Conservation (phyloP, 2,329 filamentous ascomycete species). For the Blastomyces gilchristii region DNA sequence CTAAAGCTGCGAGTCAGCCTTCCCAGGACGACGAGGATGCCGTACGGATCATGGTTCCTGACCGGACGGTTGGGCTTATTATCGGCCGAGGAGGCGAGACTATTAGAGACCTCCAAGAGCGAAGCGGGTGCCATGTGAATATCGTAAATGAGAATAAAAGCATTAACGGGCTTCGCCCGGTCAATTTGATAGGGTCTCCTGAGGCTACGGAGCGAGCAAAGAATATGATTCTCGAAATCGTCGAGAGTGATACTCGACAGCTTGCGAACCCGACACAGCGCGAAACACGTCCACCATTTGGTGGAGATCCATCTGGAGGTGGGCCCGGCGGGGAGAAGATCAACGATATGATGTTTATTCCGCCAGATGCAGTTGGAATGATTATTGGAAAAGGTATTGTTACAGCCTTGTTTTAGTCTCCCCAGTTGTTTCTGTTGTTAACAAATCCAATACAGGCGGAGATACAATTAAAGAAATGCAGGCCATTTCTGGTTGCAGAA, state of each 20-base stretch:
- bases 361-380: conserved; percentile 88
- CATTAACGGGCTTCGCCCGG: conserved; percentile 76
- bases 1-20: conserved; percentile 21
- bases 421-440: neutral
- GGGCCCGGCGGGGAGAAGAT: conserved; percentile 44
- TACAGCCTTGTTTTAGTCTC: neutral
- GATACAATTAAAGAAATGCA: conserved; percentile 95
- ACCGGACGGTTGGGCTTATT: conserved; percentile 83
- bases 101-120: conserved; percentile 82
- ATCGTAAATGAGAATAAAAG: conserved; percentile 91
- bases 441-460: conserved; percentile 44
- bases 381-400: conserved; percentile 71
- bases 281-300: conserved; percentile 19
- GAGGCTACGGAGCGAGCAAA: conserved; percentile 68
- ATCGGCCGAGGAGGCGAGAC: conserved; percentile 91
- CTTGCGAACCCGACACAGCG: conserved; percentile 13
- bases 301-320: conserved; percentile 17
- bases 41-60: conserved; percentile 88
- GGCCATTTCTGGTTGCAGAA: conserved; percentile 77
- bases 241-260: conserved; percentile 66
- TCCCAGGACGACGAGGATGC: conserved; percentile 69
- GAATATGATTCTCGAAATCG: conserved; percentile 84
- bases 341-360: conserved; percentile 74
- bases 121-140: conserved; percentile 89
- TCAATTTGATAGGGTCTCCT: conserved; percentile 75